phyloP scores from a whole-genome alignment of 2,329 filamentous ascomycete genomes.

The Fusarium denticulatum region DNA sequence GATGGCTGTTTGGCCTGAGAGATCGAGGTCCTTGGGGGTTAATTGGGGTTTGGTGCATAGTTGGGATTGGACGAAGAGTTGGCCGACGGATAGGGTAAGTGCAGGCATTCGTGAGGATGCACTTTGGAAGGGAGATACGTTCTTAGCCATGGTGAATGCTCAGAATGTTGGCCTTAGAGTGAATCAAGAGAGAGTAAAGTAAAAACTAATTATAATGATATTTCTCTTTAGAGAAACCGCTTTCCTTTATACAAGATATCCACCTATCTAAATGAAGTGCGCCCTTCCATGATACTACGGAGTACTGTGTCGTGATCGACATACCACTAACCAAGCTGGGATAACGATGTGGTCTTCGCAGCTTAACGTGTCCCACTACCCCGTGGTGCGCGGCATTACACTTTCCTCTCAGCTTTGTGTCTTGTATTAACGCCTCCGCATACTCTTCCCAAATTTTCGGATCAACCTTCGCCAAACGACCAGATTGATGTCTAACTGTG shows the following conservation, averaged over 20 bases:
- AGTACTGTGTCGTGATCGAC: too few species aligned
- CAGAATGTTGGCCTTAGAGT: rapidly evolving
- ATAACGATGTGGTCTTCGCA: neutral
- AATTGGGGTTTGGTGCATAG: neutral
- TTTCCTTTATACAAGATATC: rapidly evolving
- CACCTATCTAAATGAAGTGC: too few species aligned
- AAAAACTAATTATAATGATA: rapidly evolving
- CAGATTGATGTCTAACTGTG: neutral
- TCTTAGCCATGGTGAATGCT: neutral
- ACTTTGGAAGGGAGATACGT: neutral
- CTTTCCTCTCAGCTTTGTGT: neutral
- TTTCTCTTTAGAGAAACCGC: too few species aligned
- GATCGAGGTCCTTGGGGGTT: neutral
- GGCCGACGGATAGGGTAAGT: neutral
- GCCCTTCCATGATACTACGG: too few species aligned
- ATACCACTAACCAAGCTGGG: neutral
- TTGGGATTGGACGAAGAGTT: neutral
- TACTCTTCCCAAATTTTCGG: neutral
- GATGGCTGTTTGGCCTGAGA: neutral
- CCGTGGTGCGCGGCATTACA: rapidly evolving
- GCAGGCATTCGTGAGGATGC: neutral
- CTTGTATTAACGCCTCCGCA: neutral
- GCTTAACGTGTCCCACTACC: neutral
- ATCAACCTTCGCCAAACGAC: neutral
- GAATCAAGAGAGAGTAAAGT: rapidly evolving